Percentiles rank a stretch among this genome's conserved stretches.
phyloP scores from a whole-genome alignment of 1,284 basidiomycete species.

The Puccinia brachypodii region DNA sequence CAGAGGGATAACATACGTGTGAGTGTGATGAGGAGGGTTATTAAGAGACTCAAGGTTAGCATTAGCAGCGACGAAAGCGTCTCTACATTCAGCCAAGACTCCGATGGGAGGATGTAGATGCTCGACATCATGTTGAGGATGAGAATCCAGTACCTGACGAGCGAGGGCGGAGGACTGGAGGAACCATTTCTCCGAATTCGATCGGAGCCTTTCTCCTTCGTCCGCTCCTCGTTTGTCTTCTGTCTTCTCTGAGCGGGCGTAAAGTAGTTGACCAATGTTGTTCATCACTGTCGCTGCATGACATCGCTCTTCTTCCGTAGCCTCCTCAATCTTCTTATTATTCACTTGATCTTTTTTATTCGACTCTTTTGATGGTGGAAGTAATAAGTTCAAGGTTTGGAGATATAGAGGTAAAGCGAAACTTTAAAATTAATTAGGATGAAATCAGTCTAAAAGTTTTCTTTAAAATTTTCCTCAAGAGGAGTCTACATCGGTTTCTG shows the following conservation, averaged over 20 bases:
- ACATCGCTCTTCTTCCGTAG: background rate
- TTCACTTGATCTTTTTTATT: background rate
- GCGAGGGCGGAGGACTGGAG: background rate
- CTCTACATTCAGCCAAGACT: background rate
- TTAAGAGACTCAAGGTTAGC: background rate
- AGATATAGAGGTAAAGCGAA: conserved; percentile 14
- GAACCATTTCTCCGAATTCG: background rate
- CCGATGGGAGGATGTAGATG: background rate
- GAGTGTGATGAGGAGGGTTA: background rate
- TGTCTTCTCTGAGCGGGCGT: background rate
- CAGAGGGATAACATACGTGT: too few relatives aligned
- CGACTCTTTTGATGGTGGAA: background rate
- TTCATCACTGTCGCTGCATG: conserved; percentile 22
- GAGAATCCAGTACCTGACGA: background rate
- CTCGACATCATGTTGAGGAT: background rate
- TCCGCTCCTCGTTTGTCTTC: background rate
- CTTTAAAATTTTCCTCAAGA: too few relatives aligned
- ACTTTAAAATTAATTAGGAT: background rate
- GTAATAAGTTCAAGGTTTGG: background rate
- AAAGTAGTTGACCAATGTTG: background rate
- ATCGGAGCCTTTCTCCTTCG: background rate
- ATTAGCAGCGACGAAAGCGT: background rate
- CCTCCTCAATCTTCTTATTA: too few relatives aligned
- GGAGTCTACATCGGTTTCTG: too few relatives aligned
- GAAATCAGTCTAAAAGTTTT: too few relatives aligned